Evolutionary conservation across 1,284 basidiomycete species (phyloP).

Genomic region (Cutaneotrichosporon arboriforme): DNA sequence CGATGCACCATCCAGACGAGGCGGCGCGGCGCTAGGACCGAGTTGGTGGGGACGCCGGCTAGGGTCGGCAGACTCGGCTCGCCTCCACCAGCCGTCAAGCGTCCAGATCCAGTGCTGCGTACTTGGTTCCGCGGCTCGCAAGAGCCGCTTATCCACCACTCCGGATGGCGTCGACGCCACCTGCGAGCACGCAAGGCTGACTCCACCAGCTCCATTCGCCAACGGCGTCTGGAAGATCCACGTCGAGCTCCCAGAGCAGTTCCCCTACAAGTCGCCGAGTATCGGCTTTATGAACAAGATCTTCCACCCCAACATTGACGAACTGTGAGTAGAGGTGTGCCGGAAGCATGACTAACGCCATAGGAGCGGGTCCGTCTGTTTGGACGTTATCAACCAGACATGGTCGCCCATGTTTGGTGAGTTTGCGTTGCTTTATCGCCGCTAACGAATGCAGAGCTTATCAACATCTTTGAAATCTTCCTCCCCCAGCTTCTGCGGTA

Average conservation of each 20-base stretch:
- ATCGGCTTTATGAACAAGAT: conserved; percentile 99
- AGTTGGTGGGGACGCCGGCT: too few species aligned
- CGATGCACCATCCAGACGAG: background rate
- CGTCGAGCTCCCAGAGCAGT: conserved; percentile 97
- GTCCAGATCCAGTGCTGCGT: too few species aligned
- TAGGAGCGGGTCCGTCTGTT: conserved; percentile 88
- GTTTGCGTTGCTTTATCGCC: conserved; percentile 5
- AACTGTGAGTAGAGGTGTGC: conserved; percentile 59
- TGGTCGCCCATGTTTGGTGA: conserved; percentile 96
- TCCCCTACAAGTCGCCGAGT: conserved; percentile 97
- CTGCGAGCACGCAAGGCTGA: conserved; percentile 1
- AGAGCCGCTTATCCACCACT: too few species aligned
- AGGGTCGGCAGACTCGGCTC: background rate
- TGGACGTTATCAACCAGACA: conserved; percentile 98
- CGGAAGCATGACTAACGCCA: conserved; percentile 14
- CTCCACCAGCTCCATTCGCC: conserved; percentile 74
- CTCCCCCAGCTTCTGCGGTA: conserved; percentile 93
- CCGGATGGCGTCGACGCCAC: background rate
- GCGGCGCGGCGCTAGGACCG: too few species aligned
- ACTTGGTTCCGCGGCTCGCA: background rate
- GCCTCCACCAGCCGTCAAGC: conserved; percentile 3
- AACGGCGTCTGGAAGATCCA: conserved; percentile 99
- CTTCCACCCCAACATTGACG: conserved; percentile 98
- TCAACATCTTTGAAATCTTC: conserved; percentile 99
- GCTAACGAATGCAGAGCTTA: conserved; percentile 71